These are phyloP conservation scores for Ciborinia camelliae DNA, from an alignment of 2,329 filamentous ascomycete genomes.

Conservation along the genomic window DNA sequence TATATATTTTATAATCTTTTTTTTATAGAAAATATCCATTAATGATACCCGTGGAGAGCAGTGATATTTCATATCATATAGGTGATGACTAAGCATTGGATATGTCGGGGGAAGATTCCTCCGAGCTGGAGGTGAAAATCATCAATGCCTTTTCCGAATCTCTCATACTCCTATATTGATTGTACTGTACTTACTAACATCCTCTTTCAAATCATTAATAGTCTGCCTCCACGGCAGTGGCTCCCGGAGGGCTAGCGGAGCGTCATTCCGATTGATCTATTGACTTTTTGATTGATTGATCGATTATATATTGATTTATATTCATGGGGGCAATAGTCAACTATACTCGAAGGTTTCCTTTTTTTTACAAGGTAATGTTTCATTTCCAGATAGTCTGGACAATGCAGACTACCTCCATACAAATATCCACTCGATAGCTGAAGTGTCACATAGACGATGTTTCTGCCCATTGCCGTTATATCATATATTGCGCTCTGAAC, in stretches of 20 bases:
- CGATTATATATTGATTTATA: not conserved
- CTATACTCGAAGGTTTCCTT: not conserved
- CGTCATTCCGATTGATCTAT: not conserved
- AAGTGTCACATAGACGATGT: not conserved
- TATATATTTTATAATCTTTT: too few species aligned
- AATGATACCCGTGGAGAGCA: too few species aligned
- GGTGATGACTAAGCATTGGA: too few species aligned
- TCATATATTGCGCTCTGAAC: not conserved
- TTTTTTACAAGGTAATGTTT: not conserved
- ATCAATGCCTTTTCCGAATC: too few species aligned
- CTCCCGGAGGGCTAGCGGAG: constrained; percentile 5
- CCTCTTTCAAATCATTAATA: not conserved
- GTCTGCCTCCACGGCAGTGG: constrained; percentile 4
- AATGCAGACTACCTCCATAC: not conserved
- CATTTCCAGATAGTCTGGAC: not conserved
- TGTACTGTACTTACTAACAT: not conserved
- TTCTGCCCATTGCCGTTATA: not conserved
- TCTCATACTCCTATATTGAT: too few species aligned
- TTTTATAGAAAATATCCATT: not conserved
- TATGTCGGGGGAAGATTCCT: too few species aligned
- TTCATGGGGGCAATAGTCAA: not conserved
- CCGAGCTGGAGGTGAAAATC: too few species aligned
- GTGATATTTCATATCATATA: too few species aligned
- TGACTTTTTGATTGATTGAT: too few species aligned
- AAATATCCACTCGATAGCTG: not conserved